Evolutionary conservation across 768 basidiomycete genomes (phyloP).

Genomic region (Lactarius vividus): DNA sequence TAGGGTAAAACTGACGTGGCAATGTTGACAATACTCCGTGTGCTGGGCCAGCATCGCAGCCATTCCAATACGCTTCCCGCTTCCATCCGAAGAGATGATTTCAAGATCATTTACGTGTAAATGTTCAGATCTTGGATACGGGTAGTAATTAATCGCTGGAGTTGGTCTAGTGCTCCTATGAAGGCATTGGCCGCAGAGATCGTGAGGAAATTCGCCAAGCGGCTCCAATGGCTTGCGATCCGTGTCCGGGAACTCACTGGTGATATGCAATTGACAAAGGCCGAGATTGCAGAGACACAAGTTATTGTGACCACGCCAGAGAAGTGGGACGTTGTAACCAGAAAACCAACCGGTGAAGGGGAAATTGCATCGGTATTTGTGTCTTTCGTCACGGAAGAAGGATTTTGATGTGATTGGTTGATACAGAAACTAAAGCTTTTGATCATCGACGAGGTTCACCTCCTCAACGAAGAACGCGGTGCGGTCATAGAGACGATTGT

Average conservation of each 20-base stretch:
- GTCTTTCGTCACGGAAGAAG: background rate
- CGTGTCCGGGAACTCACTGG: constrained; percentile 79
- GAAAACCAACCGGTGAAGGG: constrained; percentile 95
- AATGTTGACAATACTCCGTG: constrained; percentile 88
- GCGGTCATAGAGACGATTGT: constrained; percentile 99
- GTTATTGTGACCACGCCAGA: constrained; percentile 99
- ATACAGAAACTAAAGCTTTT: constrained; percentile 83
- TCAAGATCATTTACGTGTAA: constrained; percentile 97
- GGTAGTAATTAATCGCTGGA: background rate
- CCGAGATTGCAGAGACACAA: constrained; percentile 92
- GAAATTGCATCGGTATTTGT: constrained; percentile 83
- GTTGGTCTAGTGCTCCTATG: constrained; percentile 79
- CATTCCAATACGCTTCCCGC: constrained; percentile 38
- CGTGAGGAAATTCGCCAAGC: constrained; percentile 85
- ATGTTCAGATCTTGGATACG: constrained; percentile 27
- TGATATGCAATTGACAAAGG: constrained; percentile 96
- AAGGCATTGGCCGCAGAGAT: constrained; percentile 97
- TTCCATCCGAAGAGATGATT: constrained; percentile 64
- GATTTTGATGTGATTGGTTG: background rate
- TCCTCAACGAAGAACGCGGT: constrained; percentile 96
- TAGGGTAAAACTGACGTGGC: constrained; percentile 99
- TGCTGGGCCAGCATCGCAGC: constrained; percentile 68
- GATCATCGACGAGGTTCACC: constrained; percentile 96
- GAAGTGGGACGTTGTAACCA: constrained; percentile 99
- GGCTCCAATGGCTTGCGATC: constrained; percentile 85